A percentile compares a stretch with the other conserved stretches of the same genome.
These are phyloP conservation scores for Backusella tarrabulga DNA, from an alignment of 192 early-diverging fungal species.

Conservation along the genomic window DNA sequence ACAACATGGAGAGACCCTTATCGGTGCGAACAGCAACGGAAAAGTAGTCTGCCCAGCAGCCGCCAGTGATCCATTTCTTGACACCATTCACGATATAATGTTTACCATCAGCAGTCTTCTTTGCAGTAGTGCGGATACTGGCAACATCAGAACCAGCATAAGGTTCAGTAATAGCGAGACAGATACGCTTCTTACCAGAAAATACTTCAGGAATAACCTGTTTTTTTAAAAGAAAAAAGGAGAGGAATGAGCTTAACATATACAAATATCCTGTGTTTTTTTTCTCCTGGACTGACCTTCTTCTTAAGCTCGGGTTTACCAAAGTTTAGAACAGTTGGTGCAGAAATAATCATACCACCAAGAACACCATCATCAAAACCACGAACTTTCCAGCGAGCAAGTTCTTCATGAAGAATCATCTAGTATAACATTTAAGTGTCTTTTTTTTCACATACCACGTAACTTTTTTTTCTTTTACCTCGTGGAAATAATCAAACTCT, in stretches of 20 bases:
- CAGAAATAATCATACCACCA: conserved; percentile 69
- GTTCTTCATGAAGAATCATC: conserved; percentile 64
- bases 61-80: conserved; percentile 86
- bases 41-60: conserved; percentile 39
- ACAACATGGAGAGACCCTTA: conserved; percentile 63
- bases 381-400: conserved; percentile 69
- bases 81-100: conserved; percentile 82
- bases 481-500: conserved; percentile 74
- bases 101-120: conserved; percentile 61
- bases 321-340: conserved; percentile 76
- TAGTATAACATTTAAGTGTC: neutral
- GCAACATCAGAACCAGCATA: conserved; percentile 76
- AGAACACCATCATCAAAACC: conserved; percentile 73
- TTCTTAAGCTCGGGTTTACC: conserved; percentile 65
- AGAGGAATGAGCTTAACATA: too few relatives aligned
- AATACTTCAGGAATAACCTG: conserved; percentile 56
- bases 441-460: neutral
- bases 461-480: conserved; percentile 28
- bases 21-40: conserved; percentile 33
- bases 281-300: conserved; percentile 12
- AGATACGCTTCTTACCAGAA: conserved; percentile 75
- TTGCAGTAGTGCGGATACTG: conserved; percentile 66
- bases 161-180: conserved; percentile 83
- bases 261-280: too few relatives aligned
- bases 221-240: too few relatives aligned